phyloP scores from a whole-genome alignment of 2,329 filamentous ascomycete species.

The Talaromyces sp. region DNA sequence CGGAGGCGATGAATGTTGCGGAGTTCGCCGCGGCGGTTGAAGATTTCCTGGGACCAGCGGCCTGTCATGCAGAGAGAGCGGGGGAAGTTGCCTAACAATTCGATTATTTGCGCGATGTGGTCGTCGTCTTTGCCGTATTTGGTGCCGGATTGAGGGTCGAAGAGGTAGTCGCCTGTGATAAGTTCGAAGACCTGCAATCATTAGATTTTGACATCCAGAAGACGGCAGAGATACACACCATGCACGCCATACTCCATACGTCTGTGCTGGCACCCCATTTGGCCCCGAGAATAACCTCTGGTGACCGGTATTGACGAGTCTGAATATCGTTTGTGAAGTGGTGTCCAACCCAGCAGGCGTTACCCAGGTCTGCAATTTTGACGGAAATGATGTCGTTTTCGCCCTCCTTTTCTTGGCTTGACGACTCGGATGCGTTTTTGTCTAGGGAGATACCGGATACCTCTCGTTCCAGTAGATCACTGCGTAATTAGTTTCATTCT shows the following conservation, averaged over 20 bases:
- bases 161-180: conserved; percentile 97
- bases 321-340: conserved; percentile 99
- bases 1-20: conserved; percentile 95
- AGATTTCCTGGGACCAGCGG: conserved; percentile 98
- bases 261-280: conserved; percentile 99
- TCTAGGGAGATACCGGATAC: conserved; percentile 93
- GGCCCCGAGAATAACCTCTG: conserved; percentile 90
- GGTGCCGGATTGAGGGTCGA: conserved; percentile 95
- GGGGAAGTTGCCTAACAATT: conserved; percentile 88
- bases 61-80: conserved; percentile 87
- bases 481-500: conserved; percentile 33
- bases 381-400: conserved; percentile 81
- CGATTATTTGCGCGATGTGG: conserved; percentile 98
- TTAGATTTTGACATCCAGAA: neutral
- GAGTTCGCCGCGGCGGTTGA: conserved; percentile 94
- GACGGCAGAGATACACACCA: conserved; percentile 60
- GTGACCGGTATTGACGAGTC: conserved; percentile 92
- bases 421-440: conserved; percentile 54
- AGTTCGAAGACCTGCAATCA: conserved; percentile 68
- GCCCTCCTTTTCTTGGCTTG: conserved; percentile 25
- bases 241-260: conserved; percentile 98
- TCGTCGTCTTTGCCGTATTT: conserved; percentile 99
- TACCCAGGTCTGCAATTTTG: conserved; percentile 97
- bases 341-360: conserved; percentile 97
- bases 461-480: conserved; percentile 85